Conservation (phyloP, 2,329 filamentous ascomycete species). For the Neoscytalidium dimidiatum region DNA sequence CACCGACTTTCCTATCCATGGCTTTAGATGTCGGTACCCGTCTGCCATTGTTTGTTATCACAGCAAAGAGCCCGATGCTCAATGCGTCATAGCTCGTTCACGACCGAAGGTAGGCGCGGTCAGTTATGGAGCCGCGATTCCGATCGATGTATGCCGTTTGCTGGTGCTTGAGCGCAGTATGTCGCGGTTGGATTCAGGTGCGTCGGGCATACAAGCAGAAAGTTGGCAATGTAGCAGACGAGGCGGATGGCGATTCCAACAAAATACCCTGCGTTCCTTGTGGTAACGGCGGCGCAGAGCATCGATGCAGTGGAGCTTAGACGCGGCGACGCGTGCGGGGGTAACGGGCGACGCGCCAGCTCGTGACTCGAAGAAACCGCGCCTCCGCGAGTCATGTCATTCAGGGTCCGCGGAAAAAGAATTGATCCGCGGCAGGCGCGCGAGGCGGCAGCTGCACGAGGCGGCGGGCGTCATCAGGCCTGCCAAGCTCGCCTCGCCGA, state of each 20-base stretch:
- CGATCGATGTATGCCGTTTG: too few relatives aligned
- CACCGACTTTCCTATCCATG: not conserved
- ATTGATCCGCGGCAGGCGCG: not conserved
- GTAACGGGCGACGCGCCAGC: conserved; percentile 5
- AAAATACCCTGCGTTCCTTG: too few relatives aligned
- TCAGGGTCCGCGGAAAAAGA: not conserved
- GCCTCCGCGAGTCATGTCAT: not conserved
- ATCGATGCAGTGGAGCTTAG: not conserved
- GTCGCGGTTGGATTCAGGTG: too few relatives aligned
- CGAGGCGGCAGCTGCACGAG: not conserved
- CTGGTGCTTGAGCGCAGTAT: too few relatives aligned
- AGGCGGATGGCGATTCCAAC: too few relatives aligned
- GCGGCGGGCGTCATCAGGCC: too few relatives aligned
- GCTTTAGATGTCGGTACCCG: not conserved
- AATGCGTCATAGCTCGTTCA: too few relatives aligned
- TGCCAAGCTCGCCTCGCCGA: not conserved
- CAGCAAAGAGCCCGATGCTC: too few relatives aligned
- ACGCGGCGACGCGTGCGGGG: not conserved
- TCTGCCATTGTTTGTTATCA: not conserved
- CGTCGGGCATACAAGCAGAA: too few relatives aligned
- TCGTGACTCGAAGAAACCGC: not conserved
- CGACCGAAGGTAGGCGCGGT: too few relatives aligned
- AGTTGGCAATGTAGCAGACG: too few relatives aligned
- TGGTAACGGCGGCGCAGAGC: not conserved
- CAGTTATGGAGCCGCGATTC: too few relatives aligned